Base-by-base conservation (phyloP, 257 asterid genomes). In the Cynanchum wilfordii region DNA sequence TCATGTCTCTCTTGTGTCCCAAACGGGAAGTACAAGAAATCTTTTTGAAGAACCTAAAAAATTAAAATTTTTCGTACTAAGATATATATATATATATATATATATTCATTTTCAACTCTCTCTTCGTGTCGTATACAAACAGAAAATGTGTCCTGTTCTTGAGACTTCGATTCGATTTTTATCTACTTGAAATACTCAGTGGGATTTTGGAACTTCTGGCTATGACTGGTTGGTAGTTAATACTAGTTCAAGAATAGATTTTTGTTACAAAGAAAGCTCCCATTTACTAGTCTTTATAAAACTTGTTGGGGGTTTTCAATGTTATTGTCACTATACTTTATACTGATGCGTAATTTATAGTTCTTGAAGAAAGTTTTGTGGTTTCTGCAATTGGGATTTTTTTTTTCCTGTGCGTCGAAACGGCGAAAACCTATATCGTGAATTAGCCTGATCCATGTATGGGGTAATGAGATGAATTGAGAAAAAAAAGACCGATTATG, bases 401-500 rank as follows among this genome's bases (percentile, higher is more conserved):
- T 33, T 33, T 7, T 42, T 52, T 63, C 22, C 22, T 42, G 44
- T 54, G 51, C 52, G 33, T 77, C 60, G 20, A 65, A n/a, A 56
- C 45, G 64, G 17, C 7, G 4, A 38, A 57, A 66, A 62, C 73
- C 69, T 25, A 19, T 69, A 30, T 66, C 40, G 62, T 13, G 52
- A 77, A 17, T 36, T 33, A 62, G 52, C 63, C 76, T 10, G 47
- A 17, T 58, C 40, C 27, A 54, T 74, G 3, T 66, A 24, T n/a
- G 57, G 22, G 11, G 68, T 15, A 76, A 76, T 80, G 88, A 66
- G 79, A 70, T 80, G 83, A 75, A 81, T 72, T 79, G 82, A 79
- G 49, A 83, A 7, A 7, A 42, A 84, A 58, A 49, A 71, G 69
- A 72, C 74, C 63, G 55, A 77, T 52, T 47, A 91, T 91, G 97